Base-by-base conservation (phyloP, 129 eudicot genomes). In the Flaveria ramosissima region DNA sequence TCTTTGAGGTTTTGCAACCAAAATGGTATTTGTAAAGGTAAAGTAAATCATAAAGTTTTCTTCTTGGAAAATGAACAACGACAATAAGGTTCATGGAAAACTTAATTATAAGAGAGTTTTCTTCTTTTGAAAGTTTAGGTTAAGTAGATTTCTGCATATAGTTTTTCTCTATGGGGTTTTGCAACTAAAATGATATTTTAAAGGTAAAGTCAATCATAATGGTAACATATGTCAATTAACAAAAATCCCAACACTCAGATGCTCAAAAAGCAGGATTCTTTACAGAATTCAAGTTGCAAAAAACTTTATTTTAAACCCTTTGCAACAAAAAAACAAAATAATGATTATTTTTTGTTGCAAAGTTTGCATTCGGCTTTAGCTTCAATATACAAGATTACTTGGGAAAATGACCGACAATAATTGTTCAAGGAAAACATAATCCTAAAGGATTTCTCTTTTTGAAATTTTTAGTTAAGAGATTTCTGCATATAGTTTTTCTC, bases 241-340 rank as follows among this genome's bases (percentile, higher is more conserved):
- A 23, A 23, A 53, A 57, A 57, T 57, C 15, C 30, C 14, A 56
- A 56, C 63, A 56, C 63, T 56, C 27, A 56, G 3, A 20, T 57
- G 32, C 30, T 57, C 32, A 57, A 57, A 57, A 21, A 24, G 36
- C 64, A 57, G 32, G 15, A 57, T 21, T 57, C 30, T 21, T 57
- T 21, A 20, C 63, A 57, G 9, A 57, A 57, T 57, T 57, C 15
- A 20, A 57, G 63, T 17, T 53, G 24, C 11, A n/a, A 6, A 9
- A 20, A 19, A 57, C 6, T 57, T 57, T 6, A 21, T 20, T 20
- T 8, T 3, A n/a, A n/a, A n/a, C n/a, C n/a, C n/a, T n/a, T n/a
- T n/a, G n/a, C n/a, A n/a, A n/a, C n/a, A n/a, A n/a, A n/a, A 77
- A 56, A 36, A 62, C 53, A 65, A 52, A 78, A n/a, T 17, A 68